Base-by-base conservation (phyloP, 208 protist genomes). In the Hexamita inflata region DNA sequence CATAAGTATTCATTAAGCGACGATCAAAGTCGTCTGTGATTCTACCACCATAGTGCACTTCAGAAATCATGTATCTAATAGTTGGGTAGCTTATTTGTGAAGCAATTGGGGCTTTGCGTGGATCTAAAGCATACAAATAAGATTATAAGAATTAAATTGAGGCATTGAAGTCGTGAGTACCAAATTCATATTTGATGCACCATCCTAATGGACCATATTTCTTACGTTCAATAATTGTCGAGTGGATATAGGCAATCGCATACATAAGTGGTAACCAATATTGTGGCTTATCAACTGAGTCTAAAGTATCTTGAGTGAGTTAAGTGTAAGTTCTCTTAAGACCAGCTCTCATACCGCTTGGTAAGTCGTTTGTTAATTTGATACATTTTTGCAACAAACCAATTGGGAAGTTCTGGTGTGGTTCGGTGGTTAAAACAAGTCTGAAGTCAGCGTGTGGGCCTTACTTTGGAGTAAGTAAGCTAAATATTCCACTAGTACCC, bases 141-240 rank as follows among this genome's bases (percentile, higher is more conserved):
- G 94, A 96, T 83, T 95, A 92, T 35, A 97, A 81, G 86, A 96
- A 97, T 81, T 90, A 83, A 75, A 96, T 85, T 9, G 77, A 86
- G 15, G 88, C 85, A n/a, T 64, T 78, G 19, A 92, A 80, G 84
- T 98, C 94, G 66, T 89, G 89, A 78, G 94, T 90, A 82, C 96
- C 95, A 84, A 98, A 98, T 85, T 98, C 94, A 84, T 98, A 98
- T 39, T 91, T 91, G 34, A 96, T 92, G 80, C 90, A 92, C 88
- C 94, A 98, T 29, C 94, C 94, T 76, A 98, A 90, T n/a, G 93
- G 90, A 38, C 93, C 93, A 79, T 96, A 98, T 86, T 96, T 97
- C 75, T 91, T 88, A 38, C 94, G 87, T 86, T 97, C 93, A 78
- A 95, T 90, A 49, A 96, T 90, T 70, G 92, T 87, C 28, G 92